These are phyloP conservation scores for Wickerhamiella shivajii DNA, from an alignment of 805 yeast species.

Conservation along the genomic window DNA sequence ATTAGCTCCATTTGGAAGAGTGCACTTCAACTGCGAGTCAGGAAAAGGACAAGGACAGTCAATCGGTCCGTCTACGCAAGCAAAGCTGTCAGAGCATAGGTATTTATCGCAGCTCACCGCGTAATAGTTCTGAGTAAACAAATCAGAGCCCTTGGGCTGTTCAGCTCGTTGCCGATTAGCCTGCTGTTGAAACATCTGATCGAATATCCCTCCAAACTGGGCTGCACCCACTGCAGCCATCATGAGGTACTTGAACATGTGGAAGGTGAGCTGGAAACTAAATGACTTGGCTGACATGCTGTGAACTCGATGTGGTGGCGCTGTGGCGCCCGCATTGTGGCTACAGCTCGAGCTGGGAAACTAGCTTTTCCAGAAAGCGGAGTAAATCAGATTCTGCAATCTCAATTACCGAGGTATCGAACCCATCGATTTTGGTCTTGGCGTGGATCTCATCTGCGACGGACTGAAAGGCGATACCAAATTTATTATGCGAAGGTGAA, in stretches of 20 bases:
- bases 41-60: constrained; percentile 91
- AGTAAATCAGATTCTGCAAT: constrained; percentile 74
- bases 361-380: constrained; percentile 74
- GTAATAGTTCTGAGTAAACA: constrained; percentile 14
- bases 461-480: constrained; percentile 82
- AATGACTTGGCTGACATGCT: too few species aligned
- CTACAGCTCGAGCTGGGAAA: too few species aligned
- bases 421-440: constrained; percentile 79
- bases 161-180: constrained; percentile 18
- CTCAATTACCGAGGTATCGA: constrained; percentile 88
- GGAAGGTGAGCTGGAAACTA: too few species aligned
- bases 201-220: constrained; percentile 34
- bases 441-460: constrained; percentile 78
- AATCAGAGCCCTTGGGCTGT: constrained; percentile 10
- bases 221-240: constrained; percentile 14
- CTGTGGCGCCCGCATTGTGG: too few species aligned
- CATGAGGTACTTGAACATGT: too few species aligned
- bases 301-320: too few species aligned
- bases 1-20: constrained; percentile 48
- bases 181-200: constrained; percentile 26
- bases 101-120: constrained; percentile 42
- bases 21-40: constrained; percentile 67
- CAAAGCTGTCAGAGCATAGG: constrained; percentile 69
- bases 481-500: constrained; percentile 37
- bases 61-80: constrained; percentile 52